Percentiles rank a stretch among this genome's conserved stretches.
phyloP scores from a whole-genome alignment of 1,139 yeast genomes.

The Magnusiomyces clavatus region DNA sequence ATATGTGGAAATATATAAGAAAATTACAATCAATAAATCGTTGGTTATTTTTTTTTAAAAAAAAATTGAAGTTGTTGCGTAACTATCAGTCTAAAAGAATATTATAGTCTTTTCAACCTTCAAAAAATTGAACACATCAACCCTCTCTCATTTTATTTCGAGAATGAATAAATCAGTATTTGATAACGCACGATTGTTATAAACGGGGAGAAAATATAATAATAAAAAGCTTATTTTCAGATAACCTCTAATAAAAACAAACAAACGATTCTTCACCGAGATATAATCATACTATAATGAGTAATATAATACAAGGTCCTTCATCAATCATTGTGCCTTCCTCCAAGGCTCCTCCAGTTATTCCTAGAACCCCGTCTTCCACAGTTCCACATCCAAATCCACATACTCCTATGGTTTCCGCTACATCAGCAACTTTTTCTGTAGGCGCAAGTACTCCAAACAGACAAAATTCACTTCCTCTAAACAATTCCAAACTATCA shows the following conservation, averaged over 20 bases:
- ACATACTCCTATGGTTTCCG: constrained; percentile 7
- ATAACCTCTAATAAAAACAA: too few relatives aligned
- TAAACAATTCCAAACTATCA: too few relatives aligned
- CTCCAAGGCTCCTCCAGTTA: constrained; percentile 25
- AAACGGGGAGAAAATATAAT: too few relatives aligned
- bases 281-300: neutral
- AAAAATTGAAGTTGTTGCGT: too few relatives aligned
- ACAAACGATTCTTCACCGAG: neutral
- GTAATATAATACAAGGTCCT: constrained; percentile 18
- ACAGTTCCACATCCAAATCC: constrained; percentile 26
- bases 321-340: constrained; percentile 29
- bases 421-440: constrained; percentile 1
- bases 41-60: too few relatives aligned
- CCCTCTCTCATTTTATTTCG: neutral
- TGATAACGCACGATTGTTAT: too few relatives aligned
- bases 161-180: neutral
- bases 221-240: too few relatives aligned
- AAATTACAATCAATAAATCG: too few relatives aligned
- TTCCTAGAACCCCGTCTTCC: constrained; percentile 28
- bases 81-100: too few relatives aligned
- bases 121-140: too few relatives aligned
- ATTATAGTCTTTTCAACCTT: too few relatives aligned
- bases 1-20: too few relatives aligned
- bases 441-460: neutral
- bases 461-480: neutral